Evolutionary conservation across 192 early-diverging fungal genomes (phyloP).

Genomic region (Backusella australiensis): DNA sequence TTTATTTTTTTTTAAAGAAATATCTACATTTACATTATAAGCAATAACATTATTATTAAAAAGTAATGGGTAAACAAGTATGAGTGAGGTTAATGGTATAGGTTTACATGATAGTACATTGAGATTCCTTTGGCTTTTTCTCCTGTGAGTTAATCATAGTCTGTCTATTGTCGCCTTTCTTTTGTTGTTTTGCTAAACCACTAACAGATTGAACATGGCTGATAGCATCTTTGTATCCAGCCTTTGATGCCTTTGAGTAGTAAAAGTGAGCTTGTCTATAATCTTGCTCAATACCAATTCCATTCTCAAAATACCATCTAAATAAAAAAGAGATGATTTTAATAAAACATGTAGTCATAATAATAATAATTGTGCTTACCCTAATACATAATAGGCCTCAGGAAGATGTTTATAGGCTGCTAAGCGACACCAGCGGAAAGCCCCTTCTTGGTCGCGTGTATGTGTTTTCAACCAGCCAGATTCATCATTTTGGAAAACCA

Average conservation of each 20-base stretch:
- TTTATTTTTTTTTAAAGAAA: conserved; percentile 1
- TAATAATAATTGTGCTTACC: not conserved
- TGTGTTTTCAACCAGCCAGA: conserved; percentile 7
- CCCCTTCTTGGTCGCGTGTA: not conserved
- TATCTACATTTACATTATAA: conserved; percentile 6
- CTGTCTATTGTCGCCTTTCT: not conserved
- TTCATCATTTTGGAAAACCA: not conserved
- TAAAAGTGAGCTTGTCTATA: conserved; percentile 18
- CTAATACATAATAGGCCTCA: conserved; percentile 10
- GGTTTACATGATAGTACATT: not conserved
- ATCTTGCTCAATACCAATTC: conserved; percentile 19
- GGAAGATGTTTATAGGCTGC: conserved; percentile 2
- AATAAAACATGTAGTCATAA: not conserved
- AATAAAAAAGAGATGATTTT: not conserved
- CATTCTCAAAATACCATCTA: conserved; percentile 33
- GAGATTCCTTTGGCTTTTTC: not conserved
- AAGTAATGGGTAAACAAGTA: not conserved
- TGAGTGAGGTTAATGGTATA: not conserved
- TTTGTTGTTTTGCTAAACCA: not conserved
- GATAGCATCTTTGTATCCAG: conserved; percentile 21
- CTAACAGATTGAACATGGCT: not conserved
- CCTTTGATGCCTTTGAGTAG: conserved; percentile 19
- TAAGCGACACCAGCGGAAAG: conserved; percentile 9
- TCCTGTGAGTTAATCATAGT: not conserved
- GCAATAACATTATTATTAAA: not conserved